Percentiles rank a stretch among this genome's conserved stretches.
These are phyloP conservation scores for Botrytis cinerea DNA, from an alignment of 2,329 filamentous ascomycete species.

Conservation along the genomic window DNA sequence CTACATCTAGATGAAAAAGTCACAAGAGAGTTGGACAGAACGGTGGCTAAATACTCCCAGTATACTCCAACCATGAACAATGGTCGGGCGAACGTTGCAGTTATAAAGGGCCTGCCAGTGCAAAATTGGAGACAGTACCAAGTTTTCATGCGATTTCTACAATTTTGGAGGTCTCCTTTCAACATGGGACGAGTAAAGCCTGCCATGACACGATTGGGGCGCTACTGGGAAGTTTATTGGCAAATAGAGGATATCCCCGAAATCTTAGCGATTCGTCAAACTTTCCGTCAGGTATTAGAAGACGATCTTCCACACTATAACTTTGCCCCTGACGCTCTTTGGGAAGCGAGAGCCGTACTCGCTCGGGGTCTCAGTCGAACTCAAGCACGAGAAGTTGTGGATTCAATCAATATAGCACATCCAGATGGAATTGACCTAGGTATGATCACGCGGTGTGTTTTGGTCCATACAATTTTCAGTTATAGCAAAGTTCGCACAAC, in stretches of 20 bases:
- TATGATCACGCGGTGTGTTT: slow-evolving; percentile 12
- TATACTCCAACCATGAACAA: not conserved
- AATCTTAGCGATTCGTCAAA: slow-evolving; percentile 4
- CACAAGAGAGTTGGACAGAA: slow-evolving; percentile 7
- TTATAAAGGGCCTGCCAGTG: slow-evolving; percentile 17
- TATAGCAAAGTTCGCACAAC: not conserved
- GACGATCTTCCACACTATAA: not conserved
- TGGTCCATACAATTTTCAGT: slow-evolving; percentile 10
- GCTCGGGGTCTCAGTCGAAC: not conserved
- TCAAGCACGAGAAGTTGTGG: slow-evolving; percentile 10
- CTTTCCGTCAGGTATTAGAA: slow-evolving; percentile 2
- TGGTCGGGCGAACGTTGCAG: slow-evolving; percentile 6
- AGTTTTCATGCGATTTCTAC: slow-evolving; percentile 1
- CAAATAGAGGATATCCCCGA: slow-evolving; percentile 13
- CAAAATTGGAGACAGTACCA: slow-evolving; percentile 23
- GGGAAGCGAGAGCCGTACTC: slow-evolving; percentile 6
- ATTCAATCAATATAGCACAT: slow-evolving; percentile 7
- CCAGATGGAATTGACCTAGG: slow-evolving; percentile 20
- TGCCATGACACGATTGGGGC: not conserved
- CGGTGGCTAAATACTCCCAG: not conserved
- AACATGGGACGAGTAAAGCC: slow-evolving; percentile 3
- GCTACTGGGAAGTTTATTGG: slow-evolving; percentile 8
- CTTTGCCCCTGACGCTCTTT: not conserved
- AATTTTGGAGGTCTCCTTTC: not conserved
- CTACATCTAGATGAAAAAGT: slow-evolving; percentile 4